Base-by-base conservation (phyloP, 2,329 filamentous ascomycete species). In the Paraconiothyrium sp. region DNA sequence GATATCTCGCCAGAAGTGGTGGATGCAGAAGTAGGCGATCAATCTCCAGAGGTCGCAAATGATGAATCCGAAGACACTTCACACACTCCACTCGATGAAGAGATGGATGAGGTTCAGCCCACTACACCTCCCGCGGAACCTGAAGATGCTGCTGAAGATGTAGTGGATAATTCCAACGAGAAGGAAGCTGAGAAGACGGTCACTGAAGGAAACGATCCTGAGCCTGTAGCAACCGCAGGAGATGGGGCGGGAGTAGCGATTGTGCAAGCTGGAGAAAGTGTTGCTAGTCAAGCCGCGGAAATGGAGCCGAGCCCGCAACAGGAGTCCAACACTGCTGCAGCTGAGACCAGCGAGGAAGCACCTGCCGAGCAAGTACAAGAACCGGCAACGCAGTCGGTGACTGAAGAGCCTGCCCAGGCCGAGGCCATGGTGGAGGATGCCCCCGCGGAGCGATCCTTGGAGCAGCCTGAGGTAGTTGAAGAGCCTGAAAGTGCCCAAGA, bases 21-120 rank as follows among this genome's bases (percentile, higher is more conserved):
- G 22, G 20, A 35, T 20, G 32, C 3, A 27, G 32, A 11, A 30
- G n/a, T 30, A 9, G 54, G 4, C 4, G 39, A 55, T 22, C 39
- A 43, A 16, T 0, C 24, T 11, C 37, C 48, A 27, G 8, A 41
- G 3, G 48, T 57, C 13, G 41, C 49, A 20, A 32, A 39, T 8
- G 43, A 52, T 16, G 54, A 51, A 32, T 1, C 20, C 9, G 55
- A 51, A 46, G 32, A 44, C 34, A n/a, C n/a, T 44, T 16, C 46
- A 9, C 41, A 47, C 1, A 13, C 54, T 8, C 30, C 20, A 20
- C 34, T 39, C 8, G 20, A 47, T 8, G 55, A 65, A 2, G 61
- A 41, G 11, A 41, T 64, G 37, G 61, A 66, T 24, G 64, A 65
- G n/a, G 60, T 65, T 13, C 55, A 66, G 35, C 64, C 64, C 24